phyloP scores from a whole-genome alignment of 179 eudicot species.

The Beta corolliflora region DNA sequence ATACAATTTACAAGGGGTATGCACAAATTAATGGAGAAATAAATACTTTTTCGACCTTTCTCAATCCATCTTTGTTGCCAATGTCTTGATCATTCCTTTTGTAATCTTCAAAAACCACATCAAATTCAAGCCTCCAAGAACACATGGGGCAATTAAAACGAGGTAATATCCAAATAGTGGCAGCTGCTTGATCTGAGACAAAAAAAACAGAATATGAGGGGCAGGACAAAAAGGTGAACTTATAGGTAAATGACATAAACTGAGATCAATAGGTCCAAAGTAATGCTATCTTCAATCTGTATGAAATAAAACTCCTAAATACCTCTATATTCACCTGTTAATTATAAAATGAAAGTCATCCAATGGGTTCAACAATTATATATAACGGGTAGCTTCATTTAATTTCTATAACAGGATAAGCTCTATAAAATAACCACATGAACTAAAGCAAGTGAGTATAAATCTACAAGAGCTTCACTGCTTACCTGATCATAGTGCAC shows the following conservation, averaged over 20 bases:
- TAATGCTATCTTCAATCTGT: neutral
- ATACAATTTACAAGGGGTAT: slow-evolving; percentile 22
- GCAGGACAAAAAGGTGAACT: neutral
- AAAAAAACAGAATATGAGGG: neutral
- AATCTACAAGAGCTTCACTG: neutral
- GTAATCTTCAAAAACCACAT: slow-evolving; percentile 51
- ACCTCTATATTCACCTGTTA: neutral
- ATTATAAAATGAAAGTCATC: neutral
- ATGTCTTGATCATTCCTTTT: slow-evolving; percentile 50
- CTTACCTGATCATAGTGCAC: slow-evolving; percentile 47
- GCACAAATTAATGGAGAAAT: slow-evolving; percentile 18
- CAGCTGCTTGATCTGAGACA: slow-evolving; percentile 40
- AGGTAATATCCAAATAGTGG: slow-evolving; percentile 31
- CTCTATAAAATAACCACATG: neutral
- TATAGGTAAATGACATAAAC: neutral
- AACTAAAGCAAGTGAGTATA: neutral
- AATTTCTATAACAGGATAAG: neutral
- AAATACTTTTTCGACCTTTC: neutral
- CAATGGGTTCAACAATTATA: neutral
- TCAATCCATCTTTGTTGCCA: slow-evolving; percentile 39
- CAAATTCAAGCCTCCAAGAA: slow-evolving; percentile 40
- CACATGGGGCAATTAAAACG: slow-evolving; percentile 25
- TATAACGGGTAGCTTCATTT: neutral
- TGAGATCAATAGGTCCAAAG: neutral
- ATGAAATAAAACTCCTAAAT: neutral